phyloP scores from a whole-genome alignment of 208 protist species.

The Endotrypanum monterogeii region DNA sequence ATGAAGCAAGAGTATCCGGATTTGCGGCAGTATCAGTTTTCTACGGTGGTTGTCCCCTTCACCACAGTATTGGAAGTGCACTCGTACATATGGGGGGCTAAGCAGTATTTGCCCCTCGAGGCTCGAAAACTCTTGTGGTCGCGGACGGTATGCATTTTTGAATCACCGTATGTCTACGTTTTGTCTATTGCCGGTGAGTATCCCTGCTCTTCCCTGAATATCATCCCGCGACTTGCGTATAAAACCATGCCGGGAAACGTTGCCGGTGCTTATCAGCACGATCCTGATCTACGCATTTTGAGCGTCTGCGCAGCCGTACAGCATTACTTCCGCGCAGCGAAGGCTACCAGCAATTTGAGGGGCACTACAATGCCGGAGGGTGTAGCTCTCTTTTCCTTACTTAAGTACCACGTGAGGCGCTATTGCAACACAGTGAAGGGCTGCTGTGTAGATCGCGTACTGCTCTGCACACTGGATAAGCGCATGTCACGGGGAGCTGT shows the following conservation, averaged over 20 bases:
- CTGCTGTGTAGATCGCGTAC: conserved; percentile 37
- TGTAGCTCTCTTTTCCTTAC: conserved; percentile 71
- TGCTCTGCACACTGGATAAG: conserved; percentile 83
- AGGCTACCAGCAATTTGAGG: conserved; percentile 33
- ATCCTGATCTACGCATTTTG: conserved; percentile 82
- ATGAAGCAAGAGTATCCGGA: conserved; percentile 63
- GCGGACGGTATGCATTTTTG: conserved; percentile 50
- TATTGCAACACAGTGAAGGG: conserved; percentile 78
- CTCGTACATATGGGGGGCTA: conserved; percentile 60
- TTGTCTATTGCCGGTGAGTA: conserved; percentile 67
- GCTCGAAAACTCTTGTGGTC: conserved; percentile 74
- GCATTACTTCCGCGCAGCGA: conserved; percentile 49
- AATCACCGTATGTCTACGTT: conserved; percentile 51
- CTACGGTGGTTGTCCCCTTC: conserved; percentile 75
- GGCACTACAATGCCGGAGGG: conserved; percentile 49
- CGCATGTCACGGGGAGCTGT: conserved; percentile 56
- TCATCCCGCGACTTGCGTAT: conserved; percentile 75
- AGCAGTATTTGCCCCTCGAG: conserved; percentile 35
- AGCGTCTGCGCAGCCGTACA: conserved; percentile 79
- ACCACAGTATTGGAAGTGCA: conserved; percentile 70
- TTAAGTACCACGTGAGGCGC: conserved; percentile 86
- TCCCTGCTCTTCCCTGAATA: conserved; percentile 47
- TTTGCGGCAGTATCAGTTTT: conserved; percentile 23
- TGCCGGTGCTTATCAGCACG: conserved; percentile 27
- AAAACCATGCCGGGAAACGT: conserved; percentile 29